Conservation (phyloP, 2,329 filamentous ascomycete genomes). For the Rasamsonia emersonii region DNA sequence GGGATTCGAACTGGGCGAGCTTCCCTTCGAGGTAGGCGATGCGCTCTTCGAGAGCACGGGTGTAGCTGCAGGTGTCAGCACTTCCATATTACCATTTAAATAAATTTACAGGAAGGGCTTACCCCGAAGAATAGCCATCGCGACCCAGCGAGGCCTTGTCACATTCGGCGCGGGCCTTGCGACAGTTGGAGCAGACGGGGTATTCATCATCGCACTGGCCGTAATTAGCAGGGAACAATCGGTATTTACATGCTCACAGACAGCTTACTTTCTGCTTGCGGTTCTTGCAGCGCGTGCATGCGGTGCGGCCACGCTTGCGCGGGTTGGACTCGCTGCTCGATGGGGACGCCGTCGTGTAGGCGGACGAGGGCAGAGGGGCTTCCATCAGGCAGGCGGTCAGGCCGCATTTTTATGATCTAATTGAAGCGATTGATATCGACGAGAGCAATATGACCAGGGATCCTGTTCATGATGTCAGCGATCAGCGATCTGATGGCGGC, state of each 20-base stretch:
- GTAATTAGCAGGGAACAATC: not conserved
- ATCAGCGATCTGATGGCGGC: too few species aligned
- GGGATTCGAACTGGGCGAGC: constrained; percentile 13
- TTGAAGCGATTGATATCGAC: too few species aligned
- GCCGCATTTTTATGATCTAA: too few species aligned
- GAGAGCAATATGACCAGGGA: too few species aligned
- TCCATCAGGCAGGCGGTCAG: too few species aligned
- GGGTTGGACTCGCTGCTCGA: constrained; percentile 29
- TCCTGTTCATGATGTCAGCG: too few species aligned
- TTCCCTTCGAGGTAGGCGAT: constrained; percentile 34
- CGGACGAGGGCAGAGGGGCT: too few species aligned
- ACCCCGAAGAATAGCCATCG: constrained; percentile 29
- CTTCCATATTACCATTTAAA: constrained; percentile 6
- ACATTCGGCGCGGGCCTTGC: constrained; percentile 33
- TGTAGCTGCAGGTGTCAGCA: constrained; percentile 30
- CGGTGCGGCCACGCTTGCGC: constrained; percentile 38
- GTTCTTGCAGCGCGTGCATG: constrained; percentile 39
- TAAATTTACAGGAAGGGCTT: constrained; percentile 6
- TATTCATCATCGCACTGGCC: constrained; percentile 38
- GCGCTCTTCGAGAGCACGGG: constrained; percentile 34
- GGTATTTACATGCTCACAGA: constrained; percentile 2
- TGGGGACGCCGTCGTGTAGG: constrained; percentile 6
- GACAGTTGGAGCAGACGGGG: constrained; percentile 38
- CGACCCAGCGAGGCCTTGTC: constrained; percentile 36
- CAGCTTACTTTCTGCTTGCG: constrained; percentile 36